A percentile compares a stretch with the other conserved stretches of the same genome.
phyloP scores from a whole-genome alignment of 2,329 filamentous ascomycete genomes.

The Aspergillus sp. region DNA sequence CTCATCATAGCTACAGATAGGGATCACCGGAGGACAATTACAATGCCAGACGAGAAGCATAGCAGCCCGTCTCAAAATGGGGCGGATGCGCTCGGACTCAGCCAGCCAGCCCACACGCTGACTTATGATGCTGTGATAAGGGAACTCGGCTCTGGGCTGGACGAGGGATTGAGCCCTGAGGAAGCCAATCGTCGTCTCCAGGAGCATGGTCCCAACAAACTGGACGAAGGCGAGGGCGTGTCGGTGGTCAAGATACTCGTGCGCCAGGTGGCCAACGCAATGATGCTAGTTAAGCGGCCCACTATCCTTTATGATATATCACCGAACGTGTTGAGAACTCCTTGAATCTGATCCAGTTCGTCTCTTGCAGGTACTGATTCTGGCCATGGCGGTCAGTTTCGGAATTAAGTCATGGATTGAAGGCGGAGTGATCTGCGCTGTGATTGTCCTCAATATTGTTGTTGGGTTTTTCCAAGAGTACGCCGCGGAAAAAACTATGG shows the following conservation, averaged over 20 bases:
- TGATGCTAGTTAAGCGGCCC: constrained; percentile 58
- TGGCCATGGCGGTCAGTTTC: constrained; percentile 68
- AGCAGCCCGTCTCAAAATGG: too few species aligned
- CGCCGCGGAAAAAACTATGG: constrained; percentile 63
- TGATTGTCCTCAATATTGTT: constrained; percentile 58
- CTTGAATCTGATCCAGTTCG: constrained; percentile 9
- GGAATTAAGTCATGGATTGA: constrained; percentile 60
- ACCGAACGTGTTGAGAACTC: not conserved
- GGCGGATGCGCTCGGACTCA: not conserved
- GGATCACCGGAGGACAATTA: too few species aligned
- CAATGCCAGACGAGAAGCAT: too few species aligned
- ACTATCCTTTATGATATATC: not conserved
- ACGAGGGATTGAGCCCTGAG: constrained; percentile 56
- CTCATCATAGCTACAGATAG: too few species aligned
- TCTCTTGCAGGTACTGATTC: constrained; percentile 64
- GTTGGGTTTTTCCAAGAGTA: constrained; percentile 64
- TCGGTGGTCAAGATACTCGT: constrained; percentile 69
- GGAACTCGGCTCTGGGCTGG: constrained; percentile 56
- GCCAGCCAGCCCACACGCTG: constrained; percentile 62
- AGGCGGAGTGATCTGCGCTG: constrained; percentile 59
- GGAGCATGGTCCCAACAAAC: constrained; percentile 62
- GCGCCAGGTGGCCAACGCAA: constrained; percentile 67
- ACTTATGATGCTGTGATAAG: constrained; percentile 51
- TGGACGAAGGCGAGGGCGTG: constrained; percentile 65
- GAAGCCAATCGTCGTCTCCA: constrained; percentile 59